A percentile compares a stretch with the other conserved stretches of the same genome.
Conservation (phyloP, 371 early-diverging fungal species). For the Mucor indicus region DNA sequence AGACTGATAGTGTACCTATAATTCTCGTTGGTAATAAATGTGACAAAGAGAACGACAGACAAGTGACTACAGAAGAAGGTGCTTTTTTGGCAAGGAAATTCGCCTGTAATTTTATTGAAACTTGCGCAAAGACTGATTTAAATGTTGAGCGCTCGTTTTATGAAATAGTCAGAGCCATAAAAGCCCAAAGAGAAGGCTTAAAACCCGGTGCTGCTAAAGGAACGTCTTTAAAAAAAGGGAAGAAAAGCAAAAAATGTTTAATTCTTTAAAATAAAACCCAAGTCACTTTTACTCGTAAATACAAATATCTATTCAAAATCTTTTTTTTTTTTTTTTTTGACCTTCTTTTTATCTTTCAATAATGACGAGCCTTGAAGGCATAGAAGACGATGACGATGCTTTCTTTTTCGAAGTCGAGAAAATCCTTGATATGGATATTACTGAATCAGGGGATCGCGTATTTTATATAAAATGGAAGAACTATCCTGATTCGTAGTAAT, state of each 20-base stretch:
- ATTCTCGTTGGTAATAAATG: slow-evolving; percentile 94
- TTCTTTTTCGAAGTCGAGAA: slow-evolving; percentile 16
- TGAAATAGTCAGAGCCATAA: slow-evolving; percentile 56
- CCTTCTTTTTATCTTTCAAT: neutral
- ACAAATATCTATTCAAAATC: neutral
- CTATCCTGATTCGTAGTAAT: slow-evolving; percentile 21
- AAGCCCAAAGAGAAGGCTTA: slow-evolving; percentile 43
- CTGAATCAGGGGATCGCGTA: neutral
- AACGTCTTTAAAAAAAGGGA: slow-evolving; percentile 29
- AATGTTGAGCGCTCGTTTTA: slow-evolving; percentile 75
- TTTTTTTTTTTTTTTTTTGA: neutral
- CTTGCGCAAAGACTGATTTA: slow-evolving; percentile 78
- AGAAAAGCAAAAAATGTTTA: slow-evolving; percentile 34
- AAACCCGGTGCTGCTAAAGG: slow-evolving; percentile 21
- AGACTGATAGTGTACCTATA: slow-evolving; percentile 76
- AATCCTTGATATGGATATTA: slow-evolving; percentile 4
- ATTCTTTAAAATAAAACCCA: slow-evolving; percentile 23
- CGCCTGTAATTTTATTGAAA: slow-evolving; percentile 73
- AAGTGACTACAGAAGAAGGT: slow-evolving; percentile 76
- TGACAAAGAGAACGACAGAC: slow-evolving; percentile 74
- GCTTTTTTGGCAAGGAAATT: slow-evolving; percentile 65
- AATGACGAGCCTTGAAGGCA: neutral
- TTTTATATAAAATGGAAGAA: slow-evolving; percentile 25
- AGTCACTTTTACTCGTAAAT: neutral
- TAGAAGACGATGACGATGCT: slow-evolving; percentile 10